Conservation (phyloP, 805 yeast genomes). For the Metschnikowia drakensbergensis region DNA sequence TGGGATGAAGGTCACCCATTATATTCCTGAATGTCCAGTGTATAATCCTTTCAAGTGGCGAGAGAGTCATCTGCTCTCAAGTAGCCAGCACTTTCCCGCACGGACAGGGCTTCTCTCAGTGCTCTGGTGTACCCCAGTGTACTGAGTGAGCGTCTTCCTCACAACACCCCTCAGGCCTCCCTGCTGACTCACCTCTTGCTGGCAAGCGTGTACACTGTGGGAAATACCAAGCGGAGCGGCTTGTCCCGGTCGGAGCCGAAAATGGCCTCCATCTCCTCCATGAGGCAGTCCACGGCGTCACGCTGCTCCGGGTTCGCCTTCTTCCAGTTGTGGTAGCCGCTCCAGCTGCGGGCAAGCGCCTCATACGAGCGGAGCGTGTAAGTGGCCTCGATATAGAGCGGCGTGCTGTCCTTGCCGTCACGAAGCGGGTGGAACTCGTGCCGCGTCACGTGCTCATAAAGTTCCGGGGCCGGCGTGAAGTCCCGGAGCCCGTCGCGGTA, state of each 20-base stretch:
- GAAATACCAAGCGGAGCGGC: conserved; percentile 47
- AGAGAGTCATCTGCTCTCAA: too few relatives aligned
- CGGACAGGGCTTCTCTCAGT: too few relatives aligned
- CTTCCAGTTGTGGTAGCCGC: conserved; percentile 39
- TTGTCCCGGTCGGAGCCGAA: conserved; percentile 47
- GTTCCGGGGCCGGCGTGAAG: conserved; percentile 31
- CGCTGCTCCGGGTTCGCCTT: conserved; percentile 27
- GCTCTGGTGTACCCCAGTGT: too few relatives aligned
- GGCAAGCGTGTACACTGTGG: conserved; percentile 53
- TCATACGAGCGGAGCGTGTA: conserved; percentile 21
- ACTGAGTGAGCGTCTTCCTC: too few relatives aligned
- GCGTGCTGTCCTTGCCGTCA: conserved; percentile 19
- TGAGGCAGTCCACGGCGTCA: conserved; percentile 48
- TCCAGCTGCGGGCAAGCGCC: conserved; percentile 35
- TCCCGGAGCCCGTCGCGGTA: conserved; percentile 36
- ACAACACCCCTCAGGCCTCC: too few relatives aligned
- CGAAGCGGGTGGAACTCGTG: conserved; percentile 25
- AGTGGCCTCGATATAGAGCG: conserved; percentile 21
- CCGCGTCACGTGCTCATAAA: conserved; percentile 24
- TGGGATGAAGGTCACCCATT: too few relatives aligned
- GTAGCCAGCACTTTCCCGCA: too few relatives aligned
- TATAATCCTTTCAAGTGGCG: too few relatives aligned
- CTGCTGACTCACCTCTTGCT: conserved; percentile 15
- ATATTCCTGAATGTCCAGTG: too few relatives aligned
- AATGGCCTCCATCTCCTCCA: conserved; percentile 38